A percentile compares a stretch with the other conserved stretches of the same genome.
These are phyloP conservation scores for Larix sibirica DNA, from an alignment of 83 land plant genomes.

Conservation along the genomic window DNA sequence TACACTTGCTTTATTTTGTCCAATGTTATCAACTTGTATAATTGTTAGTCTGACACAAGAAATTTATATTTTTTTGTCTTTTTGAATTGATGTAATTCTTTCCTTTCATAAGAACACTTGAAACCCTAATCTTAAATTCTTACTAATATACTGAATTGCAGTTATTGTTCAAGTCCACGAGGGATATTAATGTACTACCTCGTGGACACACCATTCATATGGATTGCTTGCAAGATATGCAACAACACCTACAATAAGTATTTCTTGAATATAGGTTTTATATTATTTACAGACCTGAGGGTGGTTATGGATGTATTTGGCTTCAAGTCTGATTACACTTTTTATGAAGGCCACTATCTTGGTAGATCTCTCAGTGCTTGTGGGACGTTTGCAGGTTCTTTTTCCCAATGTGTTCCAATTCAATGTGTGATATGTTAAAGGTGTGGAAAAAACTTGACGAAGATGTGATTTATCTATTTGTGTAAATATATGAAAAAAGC, in stretches of 20 bases:
- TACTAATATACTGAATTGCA: slow-evolving; percentile 19
- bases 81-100: too few species aligned
- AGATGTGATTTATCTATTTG: slow-evolving; percentile 13
- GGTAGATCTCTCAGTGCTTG: neutral
- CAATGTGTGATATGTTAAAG: slow-evolving; percentile 88
- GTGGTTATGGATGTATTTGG: neutral
- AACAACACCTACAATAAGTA: slow-evolving; percentile 73
- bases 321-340: neutral
- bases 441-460: slow-evolving; percentile 80
- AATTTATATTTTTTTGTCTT: neutral
- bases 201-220: slow-evolving; percentile 92
- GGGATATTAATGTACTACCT: slow-evolving; percentile 61
- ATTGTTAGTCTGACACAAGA: neutral
- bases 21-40: neutral
- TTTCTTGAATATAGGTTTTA: neutral
- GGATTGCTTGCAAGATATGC: slow-evolving; percentile 87
- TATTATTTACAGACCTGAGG: neutral
- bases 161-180: slow-evolving; percentile 82
- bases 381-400: slow-evolving; percentile 45
- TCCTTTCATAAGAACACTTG: neutral
- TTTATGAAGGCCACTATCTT: neutral
- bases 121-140: neutral
- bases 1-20: neutral
- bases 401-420: slow-evolving; percentile 88
- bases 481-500: too few species aligned